Evolutionary conservation across 495 filamentous ascomycete species (phyloP).

Genomic region (Tuber indicum): DNA sequence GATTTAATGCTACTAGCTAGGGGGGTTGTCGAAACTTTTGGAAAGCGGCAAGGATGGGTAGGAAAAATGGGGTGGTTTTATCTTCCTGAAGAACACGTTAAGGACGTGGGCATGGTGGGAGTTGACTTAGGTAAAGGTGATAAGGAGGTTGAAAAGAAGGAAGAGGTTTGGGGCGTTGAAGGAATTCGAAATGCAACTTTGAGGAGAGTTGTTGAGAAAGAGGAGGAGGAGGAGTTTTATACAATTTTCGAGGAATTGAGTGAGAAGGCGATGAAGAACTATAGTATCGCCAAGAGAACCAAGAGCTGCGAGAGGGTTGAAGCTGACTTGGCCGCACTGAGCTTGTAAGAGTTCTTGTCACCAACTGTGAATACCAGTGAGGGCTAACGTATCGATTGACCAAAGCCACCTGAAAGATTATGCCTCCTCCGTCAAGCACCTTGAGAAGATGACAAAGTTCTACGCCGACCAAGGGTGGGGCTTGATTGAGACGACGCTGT

Average conservation of each 20-base stretch:
- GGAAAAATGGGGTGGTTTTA: slow-evolving; percentile 61
- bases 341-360: slow-evolving; percentile 53
- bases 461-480: slow-evolving; percentile 77
- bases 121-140: slow-evolving; percentile 47
- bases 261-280: slow-evolving; percentile 50
- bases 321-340: slow-evolving; percentile 78
- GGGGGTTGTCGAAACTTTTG: slow-evolving; percentile 68
- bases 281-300: slow-evolving; percentile 64
- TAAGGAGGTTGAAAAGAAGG: slow-evolving; percentile 19
- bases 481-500: slow-evolving; percentile 68
- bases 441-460: slow-evolving; percentile 72
- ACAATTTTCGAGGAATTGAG: slow-evolving; percentile 58
- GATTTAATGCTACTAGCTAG: slow-evolving; percentile 74
- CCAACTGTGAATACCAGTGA: slow-evolving; percentile 7
- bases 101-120: slow-evolving; percentile 51
- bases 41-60: slow-evolving; percentile 65
- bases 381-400: slow-evolving; percentile 7
- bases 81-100: slow-evolving; percentile 52
- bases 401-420: slow-evolving; percentile 60
- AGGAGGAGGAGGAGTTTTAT: slow-evolving; percentile 45
- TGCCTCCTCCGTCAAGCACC: slow-evolving; percentile 65
- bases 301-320: slow-evolving; percentile 70
- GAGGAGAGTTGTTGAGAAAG: slow-evolving; percentile 20
- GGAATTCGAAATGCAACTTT: slow-evolving; percentile 33
- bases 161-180: slow-evolving; percentile 39